Base-by-base conservation (phyloP, 2,329 filamentous ascomycete species). In the Orbilia oligospora region DNA sequence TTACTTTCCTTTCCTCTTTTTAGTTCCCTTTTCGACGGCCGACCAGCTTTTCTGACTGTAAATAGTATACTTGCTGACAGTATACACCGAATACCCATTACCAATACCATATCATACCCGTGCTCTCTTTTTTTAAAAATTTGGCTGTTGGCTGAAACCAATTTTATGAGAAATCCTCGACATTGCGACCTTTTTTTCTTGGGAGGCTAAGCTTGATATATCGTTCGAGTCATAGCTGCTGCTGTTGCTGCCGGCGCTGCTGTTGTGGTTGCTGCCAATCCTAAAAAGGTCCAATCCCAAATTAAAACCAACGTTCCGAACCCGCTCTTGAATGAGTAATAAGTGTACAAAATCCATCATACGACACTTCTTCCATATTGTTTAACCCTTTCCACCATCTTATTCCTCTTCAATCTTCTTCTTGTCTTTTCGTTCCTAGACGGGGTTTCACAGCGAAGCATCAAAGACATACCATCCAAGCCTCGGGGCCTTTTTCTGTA, bases 131-230 rank as follows among this genome's bases (percentile, higher is more conserved):
- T 18, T 8, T 18, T 18, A 20, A 44, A 44, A n/a, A n/a, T n/a
- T 46, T 65, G 46, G 68, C 56, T 44, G 68, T 56, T 71, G 68
- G n/a, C 53, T 64, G 68, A 75, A 75, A 68, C 71, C 71, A 75
- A 68, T 75, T 70, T 61, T 41, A 56, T 70, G 66, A 70, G 51
- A 61, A 41, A 61, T 18, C 51, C 18, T 51, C 64, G 64, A 16
- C 64, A 20, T 33, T 55, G 64, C 64, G 64, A 67, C 61, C 14
- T 55, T 49, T 46, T 48, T 30, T 48, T 33, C 16, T 56, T 22
- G 22, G 44, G 44, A 53, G 49, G 67, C 67, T 56, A 58, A 72
- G 69, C 69, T 72, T 72, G 69, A 66, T 72, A 72, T 72, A 72
- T 65, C 46, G 69, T 65, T 65, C 58, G 69, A 72, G 69, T 72